Evolutionary conservation across 495 filamentous ascomycete genomes (phyloP), one percentile per base, ranked within the genome.

Genomic region (Hypoxylon subgilvum): DNA sequence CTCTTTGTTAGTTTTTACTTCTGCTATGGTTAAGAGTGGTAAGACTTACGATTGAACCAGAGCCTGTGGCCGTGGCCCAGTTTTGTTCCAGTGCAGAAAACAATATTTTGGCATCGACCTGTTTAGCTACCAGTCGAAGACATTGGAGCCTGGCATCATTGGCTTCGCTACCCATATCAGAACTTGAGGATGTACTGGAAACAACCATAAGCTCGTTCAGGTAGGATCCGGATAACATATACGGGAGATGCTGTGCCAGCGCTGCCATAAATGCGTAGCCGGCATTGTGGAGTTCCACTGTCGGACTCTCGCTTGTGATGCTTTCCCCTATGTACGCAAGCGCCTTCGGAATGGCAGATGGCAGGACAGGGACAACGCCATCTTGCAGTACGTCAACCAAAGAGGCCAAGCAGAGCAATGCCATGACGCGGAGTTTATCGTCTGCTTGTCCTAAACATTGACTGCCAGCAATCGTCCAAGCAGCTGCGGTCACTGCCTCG

Each of bases 301-400:
- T 80, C 35, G 79, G 74, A 36, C 73, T 74, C 10, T 79, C 80
- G 21, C 71, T 71, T 12, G 72, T 67, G 16, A 94, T 61, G 57
- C 84, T 88, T 31, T 80, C 67, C 28, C 83, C 78, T 43, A 97
- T 79, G 65, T 91, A 83, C 0, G 79, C 73, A 30, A 96, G 76
- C 1, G 87, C 84, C 54, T 79, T 86, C 4, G 84, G 84, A 27
- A 97, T 82, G 0, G 88, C 84, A 39, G 80, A 79, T 1, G 93
- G 91, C 7, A 97, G 74, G 0, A 96, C 77, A 0, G 93, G 88
- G 32, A 97, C 87, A 66, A 95, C 86, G 3, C 83, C 84, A 49
- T 96, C 88, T 30, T 86, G 85, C n/a, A 96, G 76, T 7, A 94
- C 90, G 48, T 94, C 90, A 1, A 92, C 85, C 69, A 94, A 85